Base-by-base conservation (phyloP, 345 rosid genomes). In the Capsella bursapastoris region DNA sequence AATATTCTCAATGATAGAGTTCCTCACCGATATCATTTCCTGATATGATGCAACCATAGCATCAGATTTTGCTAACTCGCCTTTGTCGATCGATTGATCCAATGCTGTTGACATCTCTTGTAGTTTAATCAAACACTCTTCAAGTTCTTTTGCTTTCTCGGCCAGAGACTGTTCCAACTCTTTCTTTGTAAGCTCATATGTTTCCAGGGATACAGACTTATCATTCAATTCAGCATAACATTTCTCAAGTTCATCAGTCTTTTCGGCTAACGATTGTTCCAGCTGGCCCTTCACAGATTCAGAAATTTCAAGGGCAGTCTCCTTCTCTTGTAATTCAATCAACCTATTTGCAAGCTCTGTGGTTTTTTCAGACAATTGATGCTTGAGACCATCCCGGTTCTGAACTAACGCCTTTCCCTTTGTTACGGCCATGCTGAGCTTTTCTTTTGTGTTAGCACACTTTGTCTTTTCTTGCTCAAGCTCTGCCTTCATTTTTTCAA, bases 351-450 rank as follows among this genome's bases (percentile, higher is more conserved):
- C 91, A 63, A 94, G 89, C 86, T 88, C 98, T 18, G 64, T 79
- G 8, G 85, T 75, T 83, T 84, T 91, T 59, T 85, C 91, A 32
- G 88, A 86, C 67, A 94, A 78, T 68, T 93, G 82, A 65, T 83
- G 91, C 87, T 86, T 91, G 74, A 94, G 82, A 5, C 84, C 87
- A 72, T 91, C 98, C 43, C 97, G 87, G 68, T 85, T 90, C 87
- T 94, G 98, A 80, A 94, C 91, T 85, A 94, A 73, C 28, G 95
- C 93, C 82, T 94, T 94, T 28, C 98, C 98, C 78, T 88, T 94
- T 7, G 96, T 88, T 64, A 94, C 98, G 11, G 98, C 98, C 90
- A 94, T 80, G 78, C 90, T 85, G 72, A 94, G 96, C 83, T 94
- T 94, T 81, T 94, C 98, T 78, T 91, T 94, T 35, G 96, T 83